Evolutionary conservation across 1,284 basidiomycete genomes (phyloP), one percentile per base, ranked within the genome.

Genomic region (Porodaedalea pini): DNA sequence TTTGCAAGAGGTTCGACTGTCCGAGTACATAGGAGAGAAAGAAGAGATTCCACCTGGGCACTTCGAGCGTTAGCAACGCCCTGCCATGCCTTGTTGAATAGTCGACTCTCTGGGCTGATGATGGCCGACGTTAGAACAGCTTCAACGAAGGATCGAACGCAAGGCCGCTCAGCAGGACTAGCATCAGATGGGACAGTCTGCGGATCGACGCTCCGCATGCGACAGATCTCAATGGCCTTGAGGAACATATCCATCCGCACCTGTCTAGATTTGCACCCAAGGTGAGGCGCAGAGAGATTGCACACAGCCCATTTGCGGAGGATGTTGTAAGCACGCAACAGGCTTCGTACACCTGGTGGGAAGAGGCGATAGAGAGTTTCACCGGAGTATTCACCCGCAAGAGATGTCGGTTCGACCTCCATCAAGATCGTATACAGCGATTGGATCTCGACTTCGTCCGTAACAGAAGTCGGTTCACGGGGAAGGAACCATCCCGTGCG

Each of bases 111-210:
- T 2, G 85, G 77, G 60, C 87, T 88, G 40, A 90, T 67, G 21
- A 90, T 70, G 0, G 87, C 88, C 23, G 87, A 85, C 0, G 80
- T 82, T 6, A 89, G 69, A 17, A 87, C 81, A 0, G 86, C 78
- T 68, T 91, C 90, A 21, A 86, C 86, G 65, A 90, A 91, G 0
- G 90, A 90, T 11, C 88, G 79, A 4, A 86, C 77, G 60, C 82
- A 83, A 0, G 85, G 80, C 37, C 78, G 77, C 40, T 83, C 78
- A 13, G 58, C 50, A 15, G 57, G 60, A 23, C 36, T 51, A n/a
- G 72, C 67, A 4, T 71, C 59, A 2, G 71, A 69, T 2, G 59
- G 52, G 17, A 67, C 63, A 23, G 68, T 57, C 29, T 71, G 61
- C 7, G 69, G 66, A 5, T 69, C 65, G 11, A 75, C 71, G 63